Evolutionary conservation across 305 asterid species (phyloP), one percentile per base, ranked within the genome.

Genomic region (Fraxinus nigra): DNA sequence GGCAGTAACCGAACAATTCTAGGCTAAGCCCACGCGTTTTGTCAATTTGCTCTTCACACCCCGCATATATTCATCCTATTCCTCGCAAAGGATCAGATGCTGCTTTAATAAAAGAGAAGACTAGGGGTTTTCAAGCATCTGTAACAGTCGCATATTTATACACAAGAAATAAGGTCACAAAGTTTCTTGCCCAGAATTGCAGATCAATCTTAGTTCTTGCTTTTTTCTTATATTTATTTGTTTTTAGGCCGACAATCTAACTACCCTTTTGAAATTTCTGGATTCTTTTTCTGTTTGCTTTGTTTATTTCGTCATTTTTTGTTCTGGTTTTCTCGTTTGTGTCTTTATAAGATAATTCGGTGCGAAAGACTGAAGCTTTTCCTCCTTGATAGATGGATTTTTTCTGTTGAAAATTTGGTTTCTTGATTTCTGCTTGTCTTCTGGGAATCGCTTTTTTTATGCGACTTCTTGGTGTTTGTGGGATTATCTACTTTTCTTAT

Each of bases 81-180:
- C 67, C 26, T 56, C 11, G 10, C 26, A 56, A n/a, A 56, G 28
- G 67, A 73, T 54, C 77, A 10, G 24, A 48, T 75, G 67, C 56
- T 63, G 72, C 34, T 80, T 76, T 48, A 56, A 56, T 51, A 20
- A 24, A 61, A 24, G 26, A 24, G 26, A 24, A 24, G 72, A 61
- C 72, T 8, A 7, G 32, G 32, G 32, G n/a, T 76, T 77, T 33
- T 51, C 76, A 76, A 80, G 56, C 84, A 48, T 83, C 77, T 70
- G 61, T 61, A 43, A 24, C 89, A 79, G 82, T 86, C 76, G 18
- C 85, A 75, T 76, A 7, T 81, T 51, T 54, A 30, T 76, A 54
- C 77, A 1, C 79, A 59, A 37, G 9, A 75, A 30, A 28, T 28
- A 54, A 84, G 82, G 81, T 34, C 82, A 51, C 61, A 70, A 18